Conservation (phyloP, 2,329 filamentous ascomycete species). For the Colletotrichum sp. region DNA sequence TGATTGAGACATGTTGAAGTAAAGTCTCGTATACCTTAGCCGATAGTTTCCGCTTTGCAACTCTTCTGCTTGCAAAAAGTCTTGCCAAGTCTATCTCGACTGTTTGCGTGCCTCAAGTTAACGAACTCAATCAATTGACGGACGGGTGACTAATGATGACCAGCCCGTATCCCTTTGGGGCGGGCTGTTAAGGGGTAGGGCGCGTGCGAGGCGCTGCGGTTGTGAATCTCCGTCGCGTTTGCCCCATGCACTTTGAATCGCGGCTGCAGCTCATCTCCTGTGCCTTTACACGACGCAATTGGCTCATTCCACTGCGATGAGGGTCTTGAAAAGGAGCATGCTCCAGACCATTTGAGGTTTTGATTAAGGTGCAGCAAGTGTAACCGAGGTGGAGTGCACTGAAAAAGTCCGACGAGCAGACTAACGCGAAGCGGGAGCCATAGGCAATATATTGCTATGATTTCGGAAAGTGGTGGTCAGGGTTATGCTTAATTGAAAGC, state of each 20-base stretch:
- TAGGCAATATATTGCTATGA: background rate
- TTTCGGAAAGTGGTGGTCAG: background rate
- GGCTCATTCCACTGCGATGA: background rate
- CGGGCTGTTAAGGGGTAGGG: background rate
- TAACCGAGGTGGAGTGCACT: background rate
- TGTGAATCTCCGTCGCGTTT: background rate
- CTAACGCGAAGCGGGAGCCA: background rate
- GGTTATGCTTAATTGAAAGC: slow-evolving; percentile 7
- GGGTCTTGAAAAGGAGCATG: background rate
- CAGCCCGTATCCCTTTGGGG: background rate
- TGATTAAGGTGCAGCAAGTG: background rate
- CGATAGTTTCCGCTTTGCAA: background rate
- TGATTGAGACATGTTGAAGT: background rate
- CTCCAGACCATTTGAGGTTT: background rate
- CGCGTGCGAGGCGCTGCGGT: background rate
- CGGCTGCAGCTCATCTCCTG: background rate
- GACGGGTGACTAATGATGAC: background rate
- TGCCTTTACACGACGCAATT: background rate
- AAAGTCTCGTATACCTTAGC: background rate
- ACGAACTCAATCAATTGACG: background rate
- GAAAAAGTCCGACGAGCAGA: background rate
- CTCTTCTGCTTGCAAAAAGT: background rate
- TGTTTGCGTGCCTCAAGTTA: background rate
- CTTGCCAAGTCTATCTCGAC: background rate
- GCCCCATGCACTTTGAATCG: background rate